Base-by-base conservation (phyloP, 768 basidiomycete genomes). In the Podaxis sp. region DNA sequence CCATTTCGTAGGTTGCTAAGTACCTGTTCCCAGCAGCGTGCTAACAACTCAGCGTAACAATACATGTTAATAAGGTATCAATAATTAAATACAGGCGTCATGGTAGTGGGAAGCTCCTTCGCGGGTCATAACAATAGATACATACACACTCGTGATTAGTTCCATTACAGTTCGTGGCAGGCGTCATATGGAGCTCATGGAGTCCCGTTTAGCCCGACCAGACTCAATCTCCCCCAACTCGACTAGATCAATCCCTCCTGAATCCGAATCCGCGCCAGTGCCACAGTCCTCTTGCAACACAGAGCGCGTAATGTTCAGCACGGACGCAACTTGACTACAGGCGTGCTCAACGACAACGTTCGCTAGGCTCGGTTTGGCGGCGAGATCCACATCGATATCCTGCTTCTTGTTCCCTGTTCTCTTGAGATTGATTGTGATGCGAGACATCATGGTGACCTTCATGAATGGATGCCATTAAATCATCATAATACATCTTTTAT, bases 361-460 rank as follows among this genome's bases (percentile, higher is more conserved):
- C 5, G 40, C 52, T 11, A 52, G 59, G 36, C 26, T 19, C 42
- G 39, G 52, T 12, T 53, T 53, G 17, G 12, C 15, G 40, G 59
- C 39, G 7, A 61, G 51, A 17, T 61, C 24, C 39, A 28, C 30
- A 42, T 61, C 59, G 38, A 61, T 46, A 30, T 61, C 59, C 28
- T 67, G 55, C 44, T 68, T 22, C n/a, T 73, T 69, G n/a, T 65
- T 62, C 1, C 71, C 73, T 11, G 71, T 72, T 70, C 80, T 83
- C 72, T 75, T 83, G 15, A 88, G 77, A 69, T 83, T 84, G 39
- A 88, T 78, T 2, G 87, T 87, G 49, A 89, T 88, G 7, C 87
- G 80, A 3, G 86, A 87, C 80, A 88, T 87, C 84, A 88, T 89
- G 0, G 85, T 78, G 9, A 88, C 84, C 72, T 82, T 68, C 17